These are phyloP conservation scores for Cystoderma amianthinum DNA, from an alignment of 768 basidiomycete species.

Conservation along the genomic window DNA sequence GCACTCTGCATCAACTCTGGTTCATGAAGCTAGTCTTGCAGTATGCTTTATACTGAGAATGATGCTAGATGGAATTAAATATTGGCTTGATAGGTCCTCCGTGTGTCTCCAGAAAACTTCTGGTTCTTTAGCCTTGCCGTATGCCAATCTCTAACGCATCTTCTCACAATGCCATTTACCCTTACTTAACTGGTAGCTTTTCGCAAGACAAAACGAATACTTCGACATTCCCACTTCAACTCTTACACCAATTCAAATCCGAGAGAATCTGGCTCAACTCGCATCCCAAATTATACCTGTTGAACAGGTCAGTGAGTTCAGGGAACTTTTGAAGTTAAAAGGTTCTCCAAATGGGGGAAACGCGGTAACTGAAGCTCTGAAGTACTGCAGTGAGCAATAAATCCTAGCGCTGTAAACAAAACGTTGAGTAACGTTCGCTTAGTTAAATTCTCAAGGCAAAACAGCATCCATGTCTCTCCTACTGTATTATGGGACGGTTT, in stretches of 20 bases:
- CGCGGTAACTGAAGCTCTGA: constrained; percentile 80
- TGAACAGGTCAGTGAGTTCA: constrained; percentile 43
- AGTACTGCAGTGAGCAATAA: constrained; percentile 68
- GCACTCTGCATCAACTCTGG: constrained; percentile 70
- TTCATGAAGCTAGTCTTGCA: constrained; percentile 79
- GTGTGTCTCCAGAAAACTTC: constrained; percentile 67
- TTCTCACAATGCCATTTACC: too few relatives aligned
- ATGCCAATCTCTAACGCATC: constrained; percentile 10
- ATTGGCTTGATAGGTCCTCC: constrained; percentile 43
- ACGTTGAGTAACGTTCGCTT: constrained; percentile 3
- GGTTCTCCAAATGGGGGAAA: constrained; percentile 69
- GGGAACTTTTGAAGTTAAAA: constrained; percentile 57
- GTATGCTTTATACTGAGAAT: constrained; percentile 28
- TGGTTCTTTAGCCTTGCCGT: constrained; percentile 73
- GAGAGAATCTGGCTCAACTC: constrained; percentile 62
- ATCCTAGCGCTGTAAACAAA: not conserved
- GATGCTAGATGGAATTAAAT: too few relatives aligned
- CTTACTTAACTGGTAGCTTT: constrained; percentile 51
- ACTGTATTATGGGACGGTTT: constrained; percentile 75
- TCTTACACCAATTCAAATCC: constrained; percentile 64
- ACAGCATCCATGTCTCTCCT: constrained; percentile 88
- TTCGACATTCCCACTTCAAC: constrained; percentile 69
- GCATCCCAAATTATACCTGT: constrained; percentile 47
- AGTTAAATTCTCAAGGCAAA: constrained; percentile 92
- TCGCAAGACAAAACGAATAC: constrained; percentile 70